A percentile compares a stretch with the other conserved stretches of the same genome.
Conservation (phyloP, 139 green algal species). For the Chlorella sp. region DNA sequence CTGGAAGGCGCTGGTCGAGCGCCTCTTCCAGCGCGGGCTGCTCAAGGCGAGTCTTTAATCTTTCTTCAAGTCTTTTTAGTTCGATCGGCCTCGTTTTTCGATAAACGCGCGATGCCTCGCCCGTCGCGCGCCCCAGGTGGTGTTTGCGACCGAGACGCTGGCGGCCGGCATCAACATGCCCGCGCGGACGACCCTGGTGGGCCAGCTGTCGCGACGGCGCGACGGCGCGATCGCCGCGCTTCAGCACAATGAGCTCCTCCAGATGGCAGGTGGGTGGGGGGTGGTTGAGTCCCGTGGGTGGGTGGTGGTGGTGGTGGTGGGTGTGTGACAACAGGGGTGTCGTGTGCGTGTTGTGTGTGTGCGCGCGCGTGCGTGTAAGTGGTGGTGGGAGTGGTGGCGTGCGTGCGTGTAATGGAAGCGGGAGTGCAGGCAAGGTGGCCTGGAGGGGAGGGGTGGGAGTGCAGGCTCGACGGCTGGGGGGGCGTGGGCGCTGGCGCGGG, state of each 20-base stretch:
- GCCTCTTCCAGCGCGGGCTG: slow-evolving; percentile 89
- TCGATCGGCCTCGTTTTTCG: background rate
- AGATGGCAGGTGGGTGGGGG: slow-evolving; percentile 49
- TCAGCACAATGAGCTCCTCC: slow-evolving; percentile 90
- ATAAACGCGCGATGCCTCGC: background rate
- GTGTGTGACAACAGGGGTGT: too few species aligned
- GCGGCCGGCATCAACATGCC: slow-evolving; percentile 99
- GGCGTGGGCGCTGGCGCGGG: too few species aligned
- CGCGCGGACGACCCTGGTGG: slow-evolving; percentile 88
- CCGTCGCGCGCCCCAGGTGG: slow-evolving; percentile 68
- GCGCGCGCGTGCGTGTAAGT: too few species aligned
- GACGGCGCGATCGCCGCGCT: slow-evolving; percentile 57
- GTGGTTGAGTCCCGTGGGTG: too few species aligned
- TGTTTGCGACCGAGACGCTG: slow-evolving; percentile 98
- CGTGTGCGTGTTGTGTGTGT: too few species aligned
- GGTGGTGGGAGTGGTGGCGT: too few species aligned
- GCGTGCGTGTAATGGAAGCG: too few species aligned
- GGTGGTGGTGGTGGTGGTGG: too few species aligned
- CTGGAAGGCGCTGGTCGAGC: slow-evolving; percentile 93
- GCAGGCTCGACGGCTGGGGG: too few species aligned
- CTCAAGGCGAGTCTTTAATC: slow-evolving; percentile 25
- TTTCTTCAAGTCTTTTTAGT: background rate
- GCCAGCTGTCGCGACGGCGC: slow-evolving; percentile 63
- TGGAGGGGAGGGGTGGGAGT: too few species aligned
- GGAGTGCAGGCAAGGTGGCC: too few species aligned